These are phyloP conservation scores for Tylopilus subfusipes DNA, from an alignment of 768 basidiomycete species.

Conservation along the genomic window DNA sequence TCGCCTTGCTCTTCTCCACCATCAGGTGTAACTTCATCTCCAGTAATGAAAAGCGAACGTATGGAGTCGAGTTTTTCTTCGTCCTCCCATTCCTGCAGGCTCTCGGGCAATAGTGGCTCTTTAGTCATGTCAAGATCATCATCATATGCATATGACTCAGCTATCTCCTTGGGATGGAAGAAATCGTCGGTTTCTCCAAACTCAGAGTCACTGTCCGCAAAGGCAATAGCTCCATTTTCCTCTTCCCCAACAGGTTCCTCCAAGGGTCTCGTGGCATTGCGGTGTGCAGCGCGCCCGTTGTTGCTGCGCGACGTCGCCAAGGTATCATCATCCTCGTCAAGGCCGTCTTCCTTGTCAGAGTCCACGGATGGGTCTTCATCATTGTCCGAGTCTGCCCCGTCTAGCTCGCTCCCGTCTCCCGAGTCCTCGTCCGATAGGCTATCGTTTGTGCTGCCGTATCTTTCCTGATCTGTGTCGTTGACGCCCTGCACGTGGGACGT, in stretches of 20 bases:
- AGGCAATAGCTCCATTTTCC: constrained; percentile 49
- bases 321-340: constrained; percentile 7
- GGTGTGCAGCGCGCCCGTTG: constrained; percentile 49
- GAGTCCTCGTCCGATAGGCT: constrained; percentile 14
- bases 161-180: constrained; percentile 54
- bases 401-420: neutral
- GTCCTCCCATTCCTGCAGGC: constrained; percentile 75
- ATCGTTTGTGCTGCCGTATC: constrained; percentile 20
- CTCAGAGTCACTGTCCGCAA: constrained; percentile 80
- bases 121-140: constrained; percentile 71
- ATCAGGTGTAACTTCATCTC: constrained; percentile 37
- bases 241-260: constrained; percentile 36
- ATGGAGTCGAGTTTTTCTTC: constrained; percentile 85
- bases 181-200: constrained; percentile 61
- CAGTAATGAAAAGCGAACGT: constrained; percentile 87
- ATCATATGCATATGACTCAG: constrained; percentile 36
- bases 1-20: constrained; percentile 41
- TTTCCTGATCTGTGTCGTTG: constrained; percentile 36
- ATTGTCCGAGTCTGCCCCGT: constrained; percentile 2
- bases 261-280: constrained; percentile 38
- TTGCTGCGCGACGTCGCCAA: constrained; percentile 18
- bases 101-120: constrained; percentile 45
- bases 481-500: constrained; percentile 30
- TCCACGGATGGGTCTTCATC: neutral
- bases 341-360: neutral